phyloP scores from a whole-genome alignment of 495 filamentous ascomycete genomes.

The Choiromyces venosus region DNA sequence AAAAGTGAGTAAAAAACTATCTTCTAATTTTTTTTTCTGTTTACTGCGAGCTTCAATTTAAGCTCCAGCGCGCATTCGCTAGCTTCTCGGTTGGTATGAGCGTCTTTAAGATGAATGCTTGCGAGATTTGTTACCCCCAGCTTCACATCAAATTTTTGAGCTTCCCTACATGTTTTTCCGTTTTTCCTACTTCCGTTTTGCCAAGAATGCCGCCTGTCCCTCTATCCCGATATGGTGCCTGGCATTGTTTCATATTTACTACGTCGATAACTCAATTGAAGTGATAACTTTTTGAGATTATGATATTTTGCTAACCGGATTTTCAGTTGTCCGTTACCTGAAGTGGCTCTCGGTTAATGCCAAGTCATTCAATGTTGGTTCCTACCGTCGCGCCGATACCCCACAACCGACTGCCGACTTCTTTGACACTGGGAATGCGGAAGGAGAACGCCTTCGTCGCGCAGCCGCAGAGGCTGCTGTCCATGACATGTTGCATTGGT shows the following conservation, averaged over 20 bases:
- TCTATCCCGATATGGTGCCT: neutral
- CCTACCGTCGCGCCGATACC: conserved; percentile 79
- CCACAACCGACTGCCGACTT: conserved; percentile 85
- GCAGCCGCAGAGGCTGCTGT: conserved; percentile 87
- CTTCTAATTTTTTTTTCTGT: neutral
- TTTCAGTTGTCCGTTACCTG: conserved; percentile 82
- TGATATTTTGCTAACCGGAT: neutral
- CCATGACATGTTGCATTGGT: conserved; percentile 88
- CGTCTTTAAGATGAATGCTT: neutral
- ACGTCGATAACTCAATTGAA: conserved; percentile 1
- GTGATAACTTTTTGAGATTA: conserved; percentile 7
- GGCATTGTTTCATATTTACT: conserved; percentile 1
- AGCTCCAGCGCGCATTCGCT: neutral
- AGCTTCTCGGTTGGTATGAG: neutral
- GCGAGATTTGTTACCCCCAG: neutral
- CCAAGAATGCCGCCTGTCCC: neutral
- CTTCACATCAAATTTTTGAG: neutral
- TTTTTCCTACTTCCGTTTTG: neutral
- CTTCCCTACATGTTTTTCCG: neutral
- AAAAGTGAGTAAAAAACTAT: conserved; percentile 60
- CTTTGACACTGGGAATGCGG: conserved; percentile 80
- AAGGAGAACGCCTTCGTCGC: conserved; percentile 81
- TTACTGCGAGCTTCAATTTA: conserved; percentile 2
- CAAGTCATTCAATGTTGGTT: conserved; percentile 92
- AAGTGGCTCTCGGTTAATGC: conserved; percentile 91